These are phyloP conservation scores for Clathrus columnatus DNA, from an alignment of 768 basidiomycete species.

Conservation along the genomic window DNA sequence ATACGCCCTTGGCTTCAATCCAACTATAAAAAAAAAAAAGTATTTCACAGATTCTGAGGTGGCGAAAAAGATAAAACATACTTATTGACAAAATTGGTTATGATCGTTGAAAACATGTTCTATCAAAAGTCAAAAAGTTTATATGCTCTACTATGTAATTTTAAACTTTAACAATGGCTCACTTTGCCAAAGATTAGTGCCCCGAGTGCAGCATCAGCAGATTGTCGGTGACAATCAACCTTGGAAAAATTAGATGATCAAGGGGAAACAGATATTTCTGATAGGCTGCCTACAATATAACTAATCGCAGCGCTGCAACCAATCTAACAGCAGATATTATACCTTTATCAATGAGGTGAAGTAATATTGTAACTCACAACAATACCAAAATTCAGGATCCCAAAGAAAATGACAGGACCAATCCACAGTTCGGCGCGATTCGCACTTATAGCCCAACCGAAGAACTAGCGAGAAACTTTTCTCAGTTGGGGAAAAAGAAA, in stretches of 20 bases:
- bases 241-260: not conserved
- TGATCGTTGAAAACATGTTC: slow-evolving; percentile 5
- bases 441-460: slow-evolving; percentile 16
- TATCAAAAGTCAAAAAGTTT: not conserved
- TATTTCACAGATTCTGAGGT: not conserved
- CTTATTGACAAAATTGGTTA: slow-evolving; percentile 5
- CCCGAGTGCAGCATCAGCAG: slow-evolving; percentile 15
- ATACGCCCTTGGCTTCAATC: slow-evolving; percentile 7
- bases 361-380: not conserved
- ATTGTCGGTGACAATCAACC: slow-evolving; percentile 15
- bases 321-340: not conserved
- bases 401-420: slow-evolving; percentile 15
- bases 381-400: slow-evolving; percentile 16
- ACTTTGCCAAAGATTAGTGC: slow-evolving; percentile 14
- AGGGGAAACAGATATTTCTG: not conserved
- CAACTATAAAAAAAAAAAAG: not conserved
- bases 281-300: slow-evolving; percentile 14
- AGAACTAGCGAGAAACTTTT: slow-evolving; percentile 9
- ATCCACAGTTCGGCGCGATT: slow-evolving; percentile 9
- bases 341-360: not conserved
- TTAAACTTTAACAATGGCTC: not conserved
- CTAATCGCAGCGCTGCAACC: slow-evolving; percentile 13
- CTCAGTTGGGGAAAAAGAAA: not conserved
- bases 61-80: not conserved
- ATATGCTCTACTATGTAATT: not conserved